Percentiles rank a stretch among this genome's conserved stretches.
Evolutionary conservation across 1,284 basidiomycete genomes (phyloP).

Genomic region (Naganishia albida): DNA sequence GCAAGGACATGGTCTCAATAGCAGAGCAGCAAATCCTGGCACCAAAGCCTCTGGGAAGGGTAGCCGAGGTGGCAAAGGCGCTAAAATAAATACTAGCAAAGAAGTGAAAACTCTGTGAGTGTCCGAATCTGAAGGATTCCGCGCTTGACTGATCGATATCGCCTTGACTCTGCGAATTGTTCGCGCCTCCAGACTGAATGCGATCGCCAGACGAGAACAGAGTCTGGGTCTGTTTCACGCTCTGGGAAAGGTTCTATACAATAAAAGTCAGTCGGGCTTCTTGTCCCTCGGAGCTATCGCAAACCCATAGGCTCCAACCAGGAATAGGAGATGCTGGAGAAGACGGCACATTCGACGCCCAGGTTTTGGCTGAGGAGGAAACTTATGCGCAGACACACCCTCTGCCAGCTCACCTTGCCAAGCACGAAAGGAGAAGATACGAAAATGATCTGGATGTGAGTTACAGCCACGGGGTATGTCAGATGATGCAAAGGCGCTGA

Average conservation of each 20-base stretch:
- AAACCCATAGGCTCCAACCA: slow-evolving; percentile 46
- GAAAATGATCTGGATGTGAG: slow-evolving; percentile 78
- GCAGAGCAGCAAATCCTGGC: slow-evolving; percentile 39
- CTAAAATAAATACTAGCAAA: slow-evolving; percentile 48
- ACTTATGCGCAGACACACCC: slow-evolving; percentile 62
- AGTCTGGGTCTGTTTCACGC: slow-evolving; percentile 87
- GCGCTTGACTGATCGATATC: not conserved
- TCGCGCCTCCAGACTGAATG: slow-evolving; percentile 59
- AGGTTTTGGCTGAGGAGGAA: slow-evolving; percentile 59
- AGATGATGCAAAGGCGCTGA: not conserved
- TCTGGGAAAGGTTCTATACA: slow-evolving; percentile 90
- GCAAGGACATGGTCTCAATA: slow-evolving; percentile 21
- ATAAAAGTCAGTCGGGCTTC: slow-evolving; percentile 70
- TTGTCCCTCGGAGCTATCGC: not conserved
- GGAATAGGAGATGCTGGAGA: slow-evolving; percentile 69
- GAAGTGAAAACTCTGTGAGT: slow-evolving; percentile 50
- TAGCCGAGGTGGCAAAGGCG: slow-evolving; percentile 48
- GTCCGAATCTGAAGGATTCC: not conserved
- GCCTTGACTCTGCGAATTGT: slow-evolving; percentile 5
- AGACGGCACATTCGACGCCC: slow-evolving; percentile 54
- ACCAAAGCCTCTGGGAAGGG: slow-evolving; percentile 42
- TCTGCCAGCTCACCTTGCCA: slow-evolving; percentile 60
- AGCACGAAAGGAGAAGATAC: slow-evolving; percentile 68
- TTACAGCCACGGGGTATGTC: slow-evolving; percentile 7
- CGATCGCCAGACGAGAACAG: slow-evolving; percentile 77